Percentiles rank a stretch among this genome's conserved stretches.
phyloP scores from a whole-genome alignment of 805 yeast species.

The Metschnikowia dekortorum region DNA sequence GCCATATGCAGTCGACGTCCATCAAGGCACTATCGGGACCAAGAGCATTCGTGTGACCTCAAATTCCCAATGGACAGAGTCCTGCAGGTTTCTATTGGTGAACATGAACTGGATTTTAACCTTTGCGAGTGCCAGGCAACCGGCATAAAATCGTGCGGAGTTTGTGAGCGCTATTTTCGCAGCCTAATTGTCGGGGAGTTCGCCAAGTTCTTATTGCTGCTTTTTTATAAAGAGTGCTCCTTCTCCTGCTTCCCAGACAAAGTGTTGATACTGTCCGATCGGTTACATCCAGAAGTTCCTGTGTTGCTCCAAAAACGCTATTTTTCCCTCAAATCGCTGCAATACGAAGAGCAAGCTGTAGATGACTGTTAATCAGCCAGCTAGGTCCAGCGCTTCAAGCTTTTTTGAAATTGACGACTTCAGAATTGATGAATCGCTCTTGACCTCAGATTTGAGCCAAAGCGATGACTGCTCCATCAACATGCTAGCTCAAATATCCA shows the following conservation, averaged over 20 bases:
- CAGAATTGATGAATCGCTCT: constrained; percentile 3
- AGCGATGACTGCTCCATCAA: constrained; percentile 5
- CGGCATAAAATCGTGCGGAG: background rate
- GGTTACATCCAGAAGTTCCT: background rate
- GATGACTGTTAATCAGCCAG: background rate
- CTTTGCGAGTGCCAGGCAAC: constrained; percentile 47
- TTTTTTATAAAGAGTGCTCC: background rate
- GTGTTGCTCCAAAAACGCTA: background rate
- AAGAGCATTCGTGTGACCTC: constrained; percentile 67
- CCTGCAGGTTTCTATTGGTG: constrained; percentile 77
- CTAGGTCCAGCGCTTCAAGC: background rate
- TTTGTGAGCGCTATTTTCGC: background rate
- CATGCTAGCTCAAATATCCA: constrained; percentile 5
- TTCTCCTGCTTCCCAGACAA: background rate
- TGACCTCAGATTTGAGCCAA: constrained; percentile 9
- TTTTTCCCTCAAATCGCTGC: background rate
- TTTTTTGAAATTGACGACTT: background rate
- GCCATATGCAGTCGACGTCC: constrained; percentile 62
- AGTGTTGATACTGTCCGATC: background rate
- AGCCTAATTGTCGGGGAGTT: background rate
- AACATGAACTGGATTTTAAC: constrained; percentile 80
- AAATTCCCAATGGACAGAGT: constrained; percentile 83
- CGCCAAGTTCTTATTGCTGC: background rate
- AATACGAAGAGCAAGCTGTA: background rate
- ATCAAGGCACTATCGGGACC: constrained; percentile 69